Evolutionary conservation across 2,329 filamentous ascomycete genomes (phyloP).

Genomic region (Arthrobotrys megalospora): DNA sequence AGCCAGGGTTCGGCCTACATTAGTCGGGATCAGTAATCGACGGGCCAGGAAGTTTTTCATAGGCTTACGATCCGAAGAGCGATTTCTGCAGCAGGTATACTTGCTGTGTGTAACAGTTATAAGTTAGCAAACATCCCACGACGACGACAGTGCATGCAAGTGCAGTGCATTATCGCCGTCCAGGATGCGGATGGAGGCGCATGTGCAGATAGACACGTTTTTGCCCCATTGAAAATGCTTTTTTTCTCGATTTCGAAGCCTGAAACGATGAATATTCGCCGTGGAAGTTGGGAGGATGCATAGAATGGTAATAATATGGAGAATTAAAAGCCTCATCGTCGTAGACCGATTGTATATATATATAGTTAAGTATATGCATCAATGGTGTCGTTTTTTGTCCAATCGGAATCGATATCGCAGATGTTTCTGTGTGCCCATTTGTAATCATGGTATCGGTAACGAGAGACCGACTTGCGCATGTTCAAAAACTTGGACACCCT

Average conservation of each 20-base stretch:
- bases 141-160: too few relatives aligned
- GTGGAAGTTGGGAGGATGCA: neutral
- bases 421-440: conserved; percentile 3
- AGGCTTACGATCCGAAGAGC: conserved; percentile 51
- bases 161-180: conserved; percentile 2
- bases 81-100: conserved; percentile 22
- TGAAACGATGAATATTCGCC: neutral
- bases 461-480: neutral
- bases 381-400: neutral
- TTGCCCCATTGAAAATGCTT: neutral
- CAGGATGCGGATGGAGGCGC: conserved; percentile 4
- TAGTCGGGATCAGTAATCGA: conserved; percentile 37
- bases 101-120: neutral
- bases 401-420: conserved; percentile 18
- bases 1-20: conserved; percentile 11
- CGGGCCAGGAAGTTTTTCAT: neutral
- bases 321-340: neutral
- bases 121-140: neutral
- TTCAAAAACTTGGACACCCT: neutral
- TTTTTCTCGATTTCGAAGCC: neutral
- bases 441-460: neutral
- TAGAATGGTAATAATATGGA: neutral
- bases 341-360: neutral
- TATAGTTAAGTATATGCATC: too few relatives aligned
- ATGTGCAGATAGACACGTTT: conserved; percentile 10